Evolutionary conservation across 768 basidiomycete genomes (phyloP), one percentile per base, ranked within the genome.

Genomic region (Lactifluus echinatus): DNA sequence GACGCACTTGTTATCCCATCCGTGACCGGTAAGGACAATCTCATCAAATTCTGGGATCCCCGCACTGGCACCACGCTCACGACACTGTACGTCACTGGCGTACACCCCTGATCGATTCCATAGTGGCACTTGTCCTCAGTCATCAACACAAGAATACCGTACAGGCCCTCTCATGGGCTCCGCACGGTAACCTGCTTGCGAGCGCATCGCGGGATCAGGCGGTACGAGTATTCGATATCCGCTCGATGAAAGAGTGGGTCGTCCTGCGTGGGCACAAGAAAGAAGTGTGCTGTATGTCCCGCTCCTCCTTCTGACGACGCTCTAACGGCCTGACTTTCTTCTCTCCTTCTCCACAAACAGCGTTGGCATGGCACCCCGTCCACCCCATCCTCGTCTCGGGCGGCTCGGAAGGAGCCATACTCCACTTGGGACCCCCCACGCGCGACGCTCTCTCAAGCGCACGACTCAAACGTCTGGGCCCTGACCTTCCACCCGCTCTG

Each of bases 1-100:
- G 4, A 91, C 88, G 0, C n/a, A n/a, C n/a, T n/a, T n/a, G n/a
- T n/a, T n/a, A n/a, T n/a, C n/a, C n/a, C n/a, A n/a, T n/a, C n/a
- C n/a, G n/a, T n/a, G n/a, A n/a, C n/a, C n/a, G n/a, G 90, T 65
- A 98, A 98, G 72, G 96, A 99, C 72, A 96, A 97, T 70, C 82
- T 92, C 64, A 92, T 98, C 72, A 98, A 98, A 66, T 99, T 99
- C 73, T 99, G 96, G 96, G 96, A 99, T 69, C 96, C 96, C 21
- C 79, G 96, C 36, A 92, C 91, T 10, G 91, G 89, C 34, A 93
- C 89, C 0, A 83, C 85, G 10, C 78, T 99, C 7, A 91, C 92
- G 5, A 96, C 94, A 0, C 73, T 97, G 93, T 94, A 68, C 59
- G 86, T 72, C 19, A 19, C 46, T 43, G 28, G 56, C 24, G 14